Evolutionary conservation across 2,329 filamentous ascomycete species (phyloP).

Genomic region (Whalleya microplaca): DNA sequence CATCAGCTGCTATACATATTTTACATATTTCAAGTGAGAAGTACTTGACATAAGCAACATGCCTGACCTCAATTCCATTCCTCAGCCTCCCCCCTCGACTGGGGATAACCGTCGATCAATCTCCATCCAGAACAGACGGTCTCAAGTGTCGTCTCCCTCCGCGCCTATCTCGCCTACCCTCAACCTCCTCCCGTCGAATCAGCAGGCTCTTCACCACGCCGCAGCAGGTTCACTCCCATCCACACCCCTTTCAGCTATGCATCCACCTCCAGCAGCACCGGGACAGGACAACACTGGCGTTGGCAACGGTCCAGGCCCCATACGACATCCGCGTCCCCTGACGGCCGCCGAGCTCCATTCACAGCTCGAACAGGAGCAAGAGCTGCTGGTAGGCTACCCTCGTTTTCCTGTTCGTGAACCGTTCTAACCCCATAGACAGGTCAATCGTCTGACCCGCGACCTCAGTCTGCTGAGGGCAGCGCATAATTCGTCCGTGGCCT

Average conservation of each 20-base stretch:
- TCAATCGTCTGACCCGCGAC: conserved; percentile 91
- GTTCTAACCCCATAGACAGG: conserved; percentile 51
- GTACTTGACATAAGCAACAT: no score
- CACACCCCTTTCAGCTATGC: conserved; percentile 33
- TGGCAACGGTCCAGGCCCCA: conserved; percentile 67
- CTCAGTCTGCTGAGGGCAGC: conserved; percentile 78
- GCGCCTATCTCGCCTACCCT: conserved; percentile 47
- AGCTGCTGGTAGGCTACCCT: conserved; percentile 72
- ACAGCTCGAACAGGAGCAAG: conserved; percentile 92
- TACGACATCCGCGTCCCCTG: conserved; percentile 84
- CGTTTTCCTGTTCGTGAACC: background rate
- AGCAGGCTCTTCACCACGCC: conserved; percentile 48
- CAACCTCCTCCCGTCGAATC: conserved; percentile 60
- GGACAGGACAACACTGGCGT: conserved; percentile 49
- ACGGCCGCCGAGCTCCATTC: conserved; percentile 88
- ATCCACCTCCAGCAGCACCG: conserved; percentile 33
- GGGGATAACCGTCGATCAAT: conserved; percentile 49
- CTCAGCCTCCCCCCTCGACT: conserved; percentile 52
- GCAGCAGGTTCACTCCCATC: conserved; percentile 40
- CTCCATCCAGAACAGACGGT: conserved; percentile 43
- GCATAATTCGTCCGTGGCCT: conserved; percentile 68
- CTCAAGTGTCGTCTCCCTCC: conserved; percentile 31
- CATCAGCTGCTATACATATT: background rate
- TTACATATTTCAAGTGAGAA: no score
- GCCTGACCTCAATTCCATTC: conserved; percentile 58